Base-by-base conservation (phyloP, 1,139 yeast species). In the Pneumocystis canis region DNA sequence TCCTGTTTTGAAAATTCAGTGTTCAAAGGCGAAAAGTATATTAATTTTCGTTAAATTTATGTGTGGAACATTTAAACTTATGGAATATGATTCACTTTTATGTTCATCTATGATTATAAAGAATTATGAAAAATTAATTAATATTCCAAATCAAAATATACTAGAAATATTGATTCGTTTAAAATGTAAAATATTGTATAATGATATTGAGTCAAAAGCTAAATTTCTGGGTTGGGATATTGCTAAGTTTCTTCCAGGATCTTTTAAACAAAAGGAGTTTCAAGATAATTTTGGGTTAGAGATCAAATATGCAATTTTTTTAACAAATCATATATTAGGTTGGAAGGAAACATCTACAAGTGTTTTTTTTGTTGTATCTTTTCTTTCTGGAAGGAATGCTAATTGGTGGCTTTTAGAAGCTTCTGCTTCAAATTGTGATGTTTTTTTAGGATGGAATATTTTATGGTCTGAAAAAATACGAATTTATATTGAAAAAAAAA, bases 281-380 rank as follows among this genome's bases (percentile, higher is more conserved):
- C 54, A 56, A 16, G 59, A 62, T 16, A 62, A 61, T 33, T 63
- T 63, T 30, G 35, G 60, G 14, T 54, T 39, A 9, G 59, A 25
- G n/a, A 59, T 32, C n/a, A 32, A 40, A 16, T 61, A 54, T 31
- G 28, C 60, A 58, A 35, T 63, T 30, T 63, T 63, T 35, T 53
- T 63, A 20, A 60, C 62, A 14, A 47, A 61, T n/a, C 28, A 31
- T 20, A 60, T 54, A 33, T 60, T 61, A 31, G 64, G 63, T 14
- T 63, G 64, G 64, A 60, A 63, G 30, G 54, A 60, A 30, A 58
- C 58, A 25, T 25, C 56, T 1, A 40, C 58, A 5, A 47, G 62
- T 6, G 32, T 62, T 16, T 63, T 62, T 62, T 63, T 60, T 41
- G 61, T 60, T 32, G 64, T 63, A 41, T 35, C 41, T 41, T 59